Conservation (phyloP, 257 asterid species). For the Avicennia marina region DNA sequence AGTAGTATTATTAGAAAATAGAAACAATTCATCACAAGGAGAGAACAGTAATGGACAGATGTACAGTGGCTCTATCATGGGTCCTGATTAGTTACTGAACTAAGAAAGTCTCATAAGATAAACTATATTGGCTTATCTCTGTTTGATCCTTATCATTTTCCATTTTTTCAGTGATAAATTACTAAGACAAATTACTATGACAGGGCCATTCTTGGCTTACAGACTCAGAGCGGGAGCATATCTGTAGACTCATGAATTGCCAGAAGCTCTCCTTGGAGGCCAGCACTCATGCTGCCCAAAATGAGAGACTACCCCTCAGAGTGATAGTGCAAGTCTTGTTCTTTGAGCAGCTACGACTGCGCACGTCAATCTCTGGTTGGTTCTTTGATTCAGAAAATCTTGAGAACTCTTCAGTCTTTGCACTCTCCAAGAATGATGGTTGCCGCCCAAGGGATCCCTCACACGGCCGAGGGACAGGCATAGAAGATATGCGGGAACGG, state of each 20-base stretch:
- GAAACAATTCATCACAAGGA: too few species aligned
- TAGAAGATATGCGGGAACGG: conserved; percentile 66
- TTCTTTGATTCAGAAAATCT: conserved; percentile 70
- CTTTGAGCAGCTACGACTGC: conserved; percentile 79
- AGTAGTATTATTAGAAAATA: too few species aligned
- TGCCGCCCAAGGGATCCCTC: conserved; percentile 15
- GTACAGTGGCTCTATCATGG: too few species aligned
- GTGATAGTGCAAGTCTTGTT: conserved; percentile 86
- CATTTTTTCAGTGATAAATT: neutral
- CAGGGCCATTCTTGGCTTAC: conserved; percentile 96
- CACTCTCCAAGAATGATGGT: conserved; percentile 31
- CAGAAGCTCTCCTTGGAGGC: conserved; percentile 92
- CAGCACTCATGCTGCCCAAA: conserved; percentile 90
- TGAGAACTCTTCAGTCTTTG: conserved; percentile 42
- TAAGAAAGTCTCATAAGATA: too few species aligned
- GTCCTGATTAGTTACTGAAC: too few species aligned
- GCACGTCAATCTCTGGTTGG: conserved; percentile 95
- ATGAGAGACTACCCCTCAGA: conserved; percentile 84
- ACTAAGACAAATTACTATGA: neutral
- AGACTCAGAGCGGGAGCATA: conserved; percentile 67
- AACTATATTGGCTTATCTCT: too few species aligned
- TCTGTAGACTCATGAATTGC: conserved; percentile 78
- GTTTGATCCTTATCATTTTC: conserved; percentile 4
- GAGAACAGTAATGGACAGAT: too few species aligned
- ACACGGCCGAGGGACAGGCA: conserved; percentile 19